phyloP scores from a whole-genome alignment of 208 protist species.

The Leishmania amazonensis region DNA sequence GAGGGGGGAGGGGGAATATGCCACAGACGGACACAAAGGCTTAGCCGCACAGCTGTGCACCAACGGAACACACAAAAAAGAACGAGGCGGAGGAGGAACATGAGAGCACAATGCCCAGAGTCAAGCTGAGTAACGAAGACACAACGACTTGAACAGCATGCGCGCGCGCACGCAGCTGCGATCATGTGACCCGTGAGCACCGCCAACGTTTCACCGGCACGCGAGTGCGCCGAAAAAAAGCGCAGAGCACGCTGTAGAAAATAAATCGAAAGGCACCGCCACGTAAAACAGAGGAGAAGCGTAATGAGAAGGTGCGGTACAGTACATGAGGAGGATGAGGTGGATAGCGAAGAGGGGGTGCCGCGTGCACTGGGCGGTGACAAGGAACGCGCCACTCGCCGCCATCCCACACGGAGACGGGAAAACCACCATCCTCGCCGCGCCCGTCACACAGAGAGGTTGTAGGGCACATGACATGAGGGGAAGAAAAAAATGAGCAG shows the following conservation, averaged over 20 bases:
- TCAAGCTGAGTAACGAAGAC: background rate
- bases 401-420: background rate
- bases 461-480: background rate
- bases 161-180: background rate
- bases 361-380: background rate
- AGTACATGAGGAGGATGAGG: background rate
- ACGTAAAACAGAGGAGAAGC: background rate
- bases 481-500: background rate
- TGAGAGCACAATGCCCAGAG: background rate
- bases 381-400: background rate
- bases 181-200: background rate
- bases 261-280: constrained; percentile 10
- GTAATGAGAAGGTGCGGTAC: background rate
- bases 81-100: background rate
- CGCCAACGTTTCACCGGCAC: background rate
- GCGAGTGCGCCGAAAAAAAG: background rate
- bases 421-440: background rate
- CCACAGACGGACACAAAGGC: background rate
- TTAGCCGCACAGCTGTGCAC: background rate
- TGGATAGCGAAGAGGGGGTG: background rate
- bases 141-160: background rate
- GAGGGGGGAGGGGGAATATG: background rate
- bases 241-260: background rate
- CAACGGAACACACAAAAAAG: background rate
- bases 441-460: background rate